Percentiles rank a stretch among this genome's conserved stretches.
These are phyloP conservation scores for Hypoxylon rickii DNA, from an alignment of 495 filamentous ascomycete species.

Conservation along the genomic window DNA sequence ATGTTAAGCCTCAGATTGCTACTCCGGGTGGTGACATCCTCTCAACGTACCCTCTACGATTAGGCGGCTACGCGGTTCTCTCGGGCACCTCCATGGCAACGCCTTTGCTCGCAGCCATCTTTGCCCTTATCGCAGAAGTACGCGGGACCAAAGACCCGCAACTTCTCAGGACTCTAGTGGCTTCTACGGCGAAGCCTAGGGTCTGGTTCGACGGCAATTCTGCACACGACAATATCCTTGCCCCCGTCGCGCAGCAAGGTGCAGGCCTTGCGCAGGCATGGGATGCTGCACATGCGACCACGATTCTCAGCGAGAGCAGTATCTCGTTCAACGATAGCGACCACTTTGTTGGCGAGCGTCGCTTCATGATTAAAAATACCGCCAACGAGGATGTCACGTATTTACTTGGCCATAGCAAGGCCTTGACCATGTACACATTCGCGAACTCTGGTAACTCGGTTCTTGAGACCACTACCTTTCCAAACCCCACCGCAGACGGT, in stretches of 20 bases:
- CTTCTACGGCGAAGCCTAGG: conserved; percentile 36
- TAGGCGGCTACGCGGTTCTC: conserved; percentile 53
- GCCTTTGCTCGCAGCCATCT: conserved; percentile 53
- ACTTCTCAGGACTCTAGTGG: conserved; percentile 42
- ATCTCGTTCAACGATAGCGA: conserved; percentile 52
- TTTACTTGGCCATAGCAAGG: conserved; percentile 20
- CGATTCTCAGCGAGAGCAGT: conserved; percentile 41
- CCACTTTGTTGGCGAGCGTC: conserved; percentile 37
- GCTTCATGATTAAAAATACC: conserved; percentile 48
- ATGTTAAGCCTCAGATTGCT: conserved; percentile 55
- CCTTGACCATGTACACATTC: conserved; percentile 14
- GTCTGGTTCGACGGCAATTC: not conserved
- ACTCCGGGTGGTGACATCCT: conserved; percentile 58
- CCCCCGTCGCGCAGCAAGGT: conserved; percentile 51
- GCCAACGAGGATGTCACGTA: conserved; percentile 39
- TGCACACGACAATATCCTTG: conserved; percentile 5
- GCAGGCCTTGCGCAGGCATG: conserved; percentile 48
- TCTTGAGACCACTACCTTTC: not conserved
- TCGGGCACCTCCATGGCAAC: conserved; percentile 61
- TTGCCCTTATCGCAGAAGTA: conserved; percentile 51
- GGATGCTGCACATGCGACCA: conserved; percentile 42
- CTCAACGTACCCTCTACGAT: conserved; percentile 53
- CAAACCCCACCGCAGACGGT: conserved; percentile 4
- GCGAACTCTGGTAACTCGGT: not conserved
- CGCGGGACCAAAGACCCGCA: conserved; percentile 47